A percentile compares a stretch with the other conserved stretches of the same genome.
Evolutionary conservation across 768 basidiomycete species (phyloP).

Genomic region (Lactarius hengduanensis): DNA sequence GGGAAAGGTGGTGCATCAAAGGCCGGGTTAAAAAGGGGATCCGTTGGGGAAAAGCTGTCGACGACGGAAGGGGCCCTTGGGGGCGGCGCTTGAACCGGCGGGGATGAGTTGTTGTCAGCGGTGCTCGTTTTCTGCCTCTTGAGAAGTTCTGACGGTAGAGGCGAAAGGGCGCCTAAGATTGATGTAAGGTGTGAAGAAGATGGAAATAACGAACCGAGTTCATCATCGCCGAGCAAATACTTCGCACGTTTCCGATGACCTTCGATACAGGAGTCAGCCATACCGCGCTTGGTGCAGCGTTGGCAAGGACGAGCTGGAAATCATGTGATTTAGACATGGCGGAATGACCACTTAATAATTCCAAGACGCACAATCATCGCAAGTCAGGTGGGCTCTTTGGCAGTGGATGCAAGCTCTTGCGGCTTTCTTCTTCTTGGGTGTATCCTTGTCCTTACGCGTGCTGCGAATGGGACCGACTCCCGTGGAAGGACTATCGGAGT

Average conservation of each 20-base stretch:
- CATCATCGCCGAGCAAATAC: constrained; percentile 91
- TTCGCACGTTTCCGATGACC: constrained; percentile 98
- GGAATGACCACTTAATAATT: constrained; percentile 8
- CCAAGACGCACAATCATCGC: constrained; percentile 82
- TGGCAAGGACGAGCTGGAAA: constrained; percentile 88
- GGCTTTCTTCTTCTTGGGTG: constrained; percentile 93
- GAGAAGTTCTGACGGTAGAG: constrained; percentile 16
- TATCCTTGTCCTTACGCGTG: constrained; percentile 56
- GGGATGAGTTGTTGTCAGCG: neutral
- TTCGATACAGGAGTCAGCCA: constrained; percentile 85
- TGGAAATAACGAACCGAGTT: constrained; percentile 62
- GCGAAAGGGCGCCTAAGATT: neutral
- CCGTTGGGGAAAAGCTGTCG: constrained; percentile 45
- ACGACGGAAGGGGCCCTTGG: constrained; percentile 14
- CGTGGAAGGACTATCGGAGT: constrained; percentile 54
- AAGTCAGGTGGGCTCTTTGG: constrained; percentile 97
- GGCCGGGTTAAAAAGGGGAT: constrained; percentile 58
- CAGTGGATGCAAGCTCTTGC: constrained; percentile 93
- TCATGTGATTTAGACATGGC: constrained; percentile 22
- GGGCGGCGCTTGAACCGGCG: constrained; percentile 20
- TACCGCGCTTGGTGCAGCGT: constrained; percentile 91
- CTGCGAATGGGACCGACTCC: constrained; percentile 47
- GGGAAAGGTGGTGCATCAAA: constrained; percentile 55
- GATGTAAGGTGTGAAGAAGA: constrained; percentile 27
- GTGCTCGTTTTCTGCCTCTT: constrained; percentile 22